A percentile compares a stretch with the other conserved stretches of the same genome.
These are phyloP conservation scores for Parastagonospora avenae DNA, from an alignment of 2,329 filamentous ascomycete genomes.

Conservation along the genomic window DNA sequence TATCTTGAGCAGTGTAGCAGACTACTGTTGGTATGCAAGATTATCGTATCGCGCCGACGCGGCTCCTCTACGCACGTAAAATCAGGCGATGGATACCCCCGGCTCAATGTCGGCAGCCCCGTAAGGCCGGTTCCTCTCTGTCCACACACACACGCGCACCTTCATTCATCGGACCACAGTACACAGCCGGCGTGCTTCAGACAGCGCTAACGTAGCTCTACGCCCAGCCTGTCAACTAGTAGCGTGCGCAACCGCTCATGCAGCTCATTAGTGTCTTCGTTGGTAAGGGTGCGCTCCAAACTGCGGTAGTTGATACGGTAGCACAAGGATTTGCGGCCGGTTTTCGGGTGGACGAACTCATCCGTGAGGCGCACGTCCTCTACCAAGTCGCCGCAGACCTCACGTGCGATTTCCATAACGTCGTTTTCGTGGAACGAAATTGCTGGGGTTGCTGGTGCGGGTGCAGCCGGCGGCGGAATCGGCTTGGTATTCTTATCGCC, in stretches of 20 bases:
- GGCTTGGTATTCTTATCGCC: not conserved
- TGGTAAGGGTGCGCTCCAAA: slow-evolving; percentile 86
- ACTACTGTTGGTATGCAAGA: too few relatives aligned
- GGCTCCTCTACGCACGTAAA: too few relatives aligned
- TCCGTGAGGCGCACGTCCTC: slow-evolving; percentile 88
- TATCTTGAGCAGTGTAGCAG: too few relatives aligned
- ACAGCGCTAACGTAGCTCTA: slow-evolving; percentile 70
- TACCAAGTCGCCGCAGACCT: slow-evolving; percentile 78
- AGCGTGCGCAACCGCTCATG: slow-evolving; percentile 70
- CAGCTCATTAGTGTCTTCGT: slow-evolving; percentile 75
- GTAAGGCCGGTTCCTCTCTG: too few relatives aligned
- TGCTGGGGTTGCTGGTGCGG: slow-evolving; percentile 8
- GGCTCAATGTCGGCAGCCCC: too few relatives aligned
- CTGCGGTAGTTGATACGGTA: slow-evolving; percentile 95
- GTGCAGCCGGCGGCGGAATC: slow-evolving; percentile 51
- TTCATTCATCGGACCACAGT: not conserved
- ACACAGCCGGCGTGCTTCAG: too few relatives aligned
- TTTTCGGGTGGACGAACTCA: slow-evolving; percentile 87
- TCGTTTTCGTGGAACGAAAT: slow-evolving; percentile 85
- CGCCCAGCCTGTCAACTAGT: slow-evolving; percentile 73
- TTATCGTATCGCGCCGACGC: too few relatives aligned
- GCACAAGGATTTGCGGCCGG: slow-evolving; percentile 80
- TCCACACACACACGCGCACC: not conserved
- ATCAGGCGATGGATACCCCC: too few relatives aligned
- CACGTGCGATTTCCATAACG: slow-evolving; percentile 92